A percentile compares a stretch with the other conserved stretches of the same genome.
phyloP scores from a whole-genome alignment of 768 basidiomycete genomes.

The Mycena crocata region DNA sequence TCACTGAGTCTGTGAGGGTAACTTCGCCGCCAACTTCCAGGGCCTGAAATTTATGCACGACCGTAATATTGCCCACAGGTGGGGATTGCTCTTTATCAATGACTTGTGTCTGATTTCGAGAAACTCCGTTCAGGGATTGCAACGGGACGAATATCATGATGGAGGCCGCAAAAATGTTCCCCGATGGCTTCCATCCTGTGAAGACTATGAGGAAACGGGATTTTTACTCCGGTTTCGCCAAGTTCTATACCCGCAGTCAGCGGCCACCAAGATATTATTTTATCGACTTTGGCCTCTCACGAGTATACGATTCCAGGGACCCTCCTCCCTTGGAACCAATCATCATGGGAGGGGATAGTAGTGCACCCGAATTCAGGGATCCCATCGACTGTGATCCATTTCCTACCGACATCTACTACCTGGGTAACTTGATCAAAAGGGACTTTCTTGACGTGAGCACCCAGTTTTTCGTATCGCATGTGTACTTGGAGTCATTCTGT shows the following conservation, averaged over 20 bases:
- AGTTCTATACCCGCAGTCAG: conserved; percentile 27
- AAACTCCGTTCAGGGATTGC: conserved; percentile 1
- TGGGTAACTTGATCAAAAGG: neutral
- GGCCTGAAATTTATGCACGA: conserved; percentile 8
- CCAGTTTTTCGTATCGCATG: neutral
- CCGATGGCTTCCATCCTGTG: neutral
- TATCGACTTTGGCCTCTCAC: conserved; percentile 36
- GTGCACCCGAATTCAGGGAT: neutral
- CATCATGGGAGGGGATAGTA: neutral
- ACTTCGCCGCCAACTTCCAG: neutral
- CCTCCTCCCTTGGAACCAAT: neutral
- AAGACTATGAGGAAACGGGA: too few species aligned
- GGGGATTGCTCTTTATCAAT: neutral
- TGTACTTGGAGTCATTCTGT: neutral
- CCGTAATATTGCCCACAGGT: neutral
- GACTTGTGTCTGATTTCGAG: too few species aligned
- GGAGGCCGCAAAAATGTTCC: neutral
- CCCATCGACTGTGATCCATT: too few species aligned
- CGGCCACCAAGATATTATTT: conserved; percentile 29
- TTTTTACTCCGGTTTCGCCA: conserved; percentile 3
- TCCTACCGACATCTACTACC: neutral
- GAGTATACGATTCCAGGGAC: conserved; percentile 3
- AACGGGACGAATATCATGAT: neutral
- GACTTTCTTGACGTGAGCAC: neutral
- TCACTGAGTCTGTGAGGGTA: neutral